Evolutionary conservation across 352 stramenopile species (phyloP).

Genomic region (Thraustochytrium sp.): DNA sequence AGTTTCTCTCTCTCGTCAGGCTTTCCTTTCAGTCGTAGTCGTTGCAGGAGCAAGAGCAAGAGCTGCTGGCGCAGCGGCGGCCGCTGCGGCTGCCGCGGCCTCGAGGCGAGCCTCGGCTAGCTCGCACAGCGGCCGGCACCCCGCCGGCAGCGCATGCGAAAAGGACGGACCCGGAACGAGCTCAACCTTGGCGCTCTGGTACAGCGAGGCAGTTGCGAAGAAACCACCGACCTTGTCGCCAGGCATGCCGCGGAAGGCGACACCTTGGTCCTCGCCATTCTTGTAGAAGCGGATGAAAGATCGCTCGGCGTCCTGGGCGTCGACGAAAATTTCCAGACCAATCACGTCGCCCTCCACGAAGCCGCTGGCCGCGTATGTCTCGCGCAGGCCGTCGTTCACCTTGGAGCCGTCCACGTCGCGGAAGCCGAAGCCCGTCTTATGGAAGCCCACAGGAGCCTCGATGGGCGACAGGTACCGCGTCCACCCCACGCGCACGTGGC

Average conservation of each 20-base stretch:
- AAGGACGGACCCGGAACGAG: not conserved
- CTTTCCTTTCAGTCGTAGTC: not conserved
- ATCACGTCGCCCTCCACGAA: slow-evolving; percentile 35
- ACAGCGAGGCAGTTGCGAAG: slow-evolving; percentile 26
- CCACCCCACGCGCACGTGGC: slow-evolving; percentile 27
- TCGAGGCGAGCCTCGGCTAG: not conserved
- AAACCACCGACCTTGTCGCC: not conserved
- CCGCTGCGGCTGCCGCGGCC: not conserved
- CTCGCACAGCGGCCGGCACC: not conserved
- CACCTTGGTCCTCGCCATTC: slow-evolving; percentile 12
- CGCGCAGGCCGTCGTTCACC: slow-evolving; percentile 15
- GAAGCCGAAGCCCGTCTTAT: not conserved
- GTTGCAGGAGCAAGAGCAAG: not conserved
- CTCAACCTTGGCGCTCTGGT: not conserved
- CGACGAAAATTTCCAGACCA: slow-evolving; percentile 1
- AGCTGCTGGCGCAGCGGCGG: not conserved
- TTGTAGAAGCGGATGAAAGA: slow-evolving; percentile 14
- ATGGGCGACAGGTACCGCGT: not conserved
- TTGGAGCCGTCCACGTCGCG: slow-evolving; percentile 37
- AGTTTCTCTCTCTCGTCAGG: not conserved
- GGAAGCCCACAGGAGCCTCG: not conserved
- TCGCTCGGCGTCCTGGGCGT: not conserved
- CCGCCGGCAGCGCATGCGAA: not conserved
- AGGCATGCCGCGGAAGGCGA: not conserved
- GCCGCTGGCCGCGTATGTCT: not conserved